A percentile compares a stretch with the other conserved stretches of the same genome.
Conservation (phyloP, 371 early-diverging fungal species). For the Saksenaea oblongispora region DNA sequence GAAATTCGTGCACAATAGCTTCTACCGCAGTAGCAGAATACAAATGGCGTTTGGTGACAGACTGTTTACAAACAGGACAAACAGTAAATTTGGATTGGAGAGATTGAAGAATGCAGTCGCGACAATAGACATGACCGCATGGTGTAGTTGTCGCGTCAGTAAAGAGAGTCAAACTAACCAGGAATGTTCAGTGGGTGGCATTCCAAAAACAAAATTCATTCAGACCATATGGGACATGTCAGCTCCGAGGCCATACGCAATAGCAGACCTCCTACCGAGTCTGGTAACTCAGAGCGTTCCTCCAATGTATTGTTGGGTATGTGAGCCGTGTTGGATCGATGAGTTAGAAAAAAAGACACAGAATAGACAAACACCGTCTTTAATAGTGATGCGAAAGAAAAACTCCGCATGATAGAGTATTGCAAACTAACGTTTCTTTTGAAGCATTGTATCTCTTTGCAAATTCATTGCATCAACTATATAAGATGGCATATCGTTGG, state of each 20-base stretch:
- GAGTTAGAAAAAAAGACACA: too few species aligned
- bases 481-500: neutral
- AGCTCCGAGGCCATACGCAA: constrained; percentile 10
- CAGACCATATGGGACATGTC: constrained; percentile 16
- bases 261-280: constrained; percentile 13
- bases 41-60: constrained; percentile 4
- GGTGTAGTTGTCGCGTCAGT: constrained; percentile 14
- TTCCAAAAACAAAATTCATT: neutral
- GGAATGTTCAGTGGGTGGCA: neutral
- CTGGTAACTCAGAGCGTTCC: constrained; percentile 4
- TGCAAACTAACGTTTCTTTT: too few species aligned
- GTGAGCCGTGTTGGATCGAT: too few species aligned
- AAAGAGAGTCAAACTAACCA: constrained; percentile 9
- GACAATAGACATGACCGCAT: constrained; percentile 16
- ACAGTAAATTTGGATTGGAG: neutral
- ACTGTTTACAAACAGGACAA: constrained; percentile 13
- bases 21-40: constrained; percentile 2
- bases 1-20: constrained; percentile 7
- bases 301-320: too few species aligned
- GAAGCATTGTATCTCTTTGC: too few species aligned
- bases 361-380: too few species aligned
- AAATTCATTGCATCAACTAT: too few species aligned
- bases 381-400: too few species aligned
- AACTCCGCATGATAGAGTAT: too few species aligned
- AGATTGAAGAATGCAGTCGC: constrained; percentile 9